Percentiles rank a stretch among this genome's conserved stretches.
Conservation (phyloP, 805 yeast species). For the Saturnispora besseyi region DNA sequence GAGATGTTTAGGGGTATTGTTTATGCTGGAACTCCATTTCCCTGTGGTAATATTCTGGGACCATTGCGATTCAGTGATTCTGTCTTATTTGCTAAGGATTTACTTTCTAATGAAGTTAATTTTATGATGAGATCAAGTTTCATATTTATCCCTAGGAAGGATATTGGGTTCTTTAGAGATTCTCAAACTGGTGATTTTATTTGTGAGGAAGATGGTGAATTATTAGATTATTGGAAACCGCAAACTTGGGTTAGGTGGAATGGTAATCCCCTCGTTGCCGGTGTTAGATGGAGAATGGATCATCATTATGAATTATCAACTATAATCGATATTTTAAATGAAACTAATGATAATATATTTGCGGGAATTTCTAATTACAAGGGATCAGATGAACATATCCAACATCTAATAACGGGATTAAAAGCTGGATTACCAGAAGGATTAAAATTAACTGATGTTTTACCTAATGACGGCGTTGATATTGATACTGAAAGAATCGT, state of each 20-base stretch:
- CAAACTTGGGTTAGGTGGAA: conserved; percentile 71
- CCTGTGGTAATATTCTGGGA: conserved; percentile 79
- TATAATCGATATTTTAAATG: background rate
- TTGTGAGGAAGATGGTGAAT: conserved; percentile 21
- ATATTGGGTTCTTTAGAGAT: conserved; percentile 52
- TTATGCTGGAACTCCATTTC: conserved; percentile 77
- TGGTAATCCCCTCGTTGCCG: conserved; percentile 62
- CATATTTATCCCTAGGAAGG: conserved; percentile 53
- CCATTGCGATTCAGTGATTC: conserved; percentile 79
- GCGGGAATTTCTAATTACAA: conserved; percentile 1
- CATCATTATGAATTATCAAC: conserved; percentile 1
- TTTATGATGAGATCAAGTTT: conserved; percentile 85
- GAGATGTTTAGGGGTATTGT: conserved; percentile 62
- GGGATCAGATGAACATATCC: conserved; percentile 1
- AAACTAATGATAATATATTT: background rate
- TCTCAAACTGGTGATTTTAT: conserved; percentile 45
- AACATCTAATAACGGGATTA: conserved; percentile 1
- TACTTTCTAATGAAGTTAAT: conserved; percentile 71
- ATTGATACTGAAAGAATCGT: conserved; percentile 8
- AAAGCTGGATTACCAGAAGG: background rate
- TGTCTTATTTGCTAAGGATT: conserved; percentile 62
- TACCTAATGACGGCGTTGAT: conserved; percentile 5
- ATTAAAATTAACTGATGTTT: background rate
- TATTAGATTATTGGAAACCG: conserved; percentile 69
- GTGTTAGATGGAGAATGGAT: conserved; percentile 21